A percentile compares a stretch with the other conserved stretches of the same genome.
Conservation (phyloP, 371 early-diverging fungal genomes). For the Phascolomyces articulosus region DNA sequence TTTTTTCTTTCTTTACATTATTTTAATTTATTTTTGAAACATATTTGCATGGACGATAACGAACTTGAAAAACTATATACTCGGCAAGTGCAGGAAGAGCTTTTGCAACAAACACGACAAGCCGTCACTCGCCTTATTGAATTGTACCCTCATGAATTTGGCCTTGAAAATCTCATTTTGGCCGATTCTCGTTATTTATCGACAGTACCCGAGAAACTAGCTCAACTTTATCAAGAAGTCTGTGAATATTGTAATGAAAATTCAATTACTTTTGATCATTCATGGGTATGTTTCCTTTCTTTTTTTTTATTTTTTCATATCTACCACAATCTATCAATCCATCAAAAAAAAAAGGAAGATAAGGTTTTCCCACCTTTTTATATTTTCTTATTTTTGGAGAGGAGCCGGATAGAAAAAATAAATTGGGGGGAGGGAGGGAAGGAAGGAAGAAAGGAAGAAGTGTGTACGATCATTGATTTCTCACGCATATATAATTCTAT, state of each 20-base stretch:
- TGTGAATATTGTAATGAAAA: slow-evolving; percentile 37
- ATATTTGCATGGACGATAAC: slow-evolving; percentile 2
- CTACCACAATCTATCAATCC: too few species aligned
- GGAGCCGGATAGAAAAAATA: background rate
- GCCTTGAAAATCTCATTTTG: slow-evolving; percentile 37
- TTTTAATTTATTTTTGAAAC: background rate
- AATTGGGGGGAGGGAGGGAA: too few species aligned
- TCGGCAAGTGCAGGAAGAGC: slow-evolving; percentile 37
- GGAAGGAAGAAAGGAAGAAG: too few species aligned
- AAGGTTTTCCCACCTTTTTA: too few species aligned
- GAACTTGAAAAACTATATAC: slow-evolving; percentile 19
- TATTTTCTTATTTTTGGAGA: too few species aligned
- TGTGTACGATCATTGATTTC: background rate
- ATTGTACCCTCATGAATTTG: slow-evolving; percentile 38
- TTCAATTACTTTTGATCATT: slow-evolving; percentile 43
- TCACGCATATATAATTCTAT: background rate
- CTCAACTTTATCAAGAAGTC: slow-evolving; percentile 36
- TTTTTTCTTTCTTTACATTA: background rate
- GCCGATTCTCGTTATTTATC: slow-evolving; percentile 20
- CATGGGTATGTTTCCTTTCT: slow-evolving; percentile 38
- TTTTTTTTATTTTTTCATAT: background rate
- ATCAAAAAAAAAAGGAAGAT: too few species aligned
- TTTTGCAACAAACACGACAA: slow-evolving; percentile 31
- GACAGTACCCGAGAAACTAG: slow-evolving; percentile 30
- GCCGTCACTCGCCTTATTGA: slow-evolving; percentile 41